These are phyloP conservation scores for Arachnopeziza araneosa DNA, from an alignment of 2,329 filamentous ascomycete species.

Conservation along the genomic window DNA sequence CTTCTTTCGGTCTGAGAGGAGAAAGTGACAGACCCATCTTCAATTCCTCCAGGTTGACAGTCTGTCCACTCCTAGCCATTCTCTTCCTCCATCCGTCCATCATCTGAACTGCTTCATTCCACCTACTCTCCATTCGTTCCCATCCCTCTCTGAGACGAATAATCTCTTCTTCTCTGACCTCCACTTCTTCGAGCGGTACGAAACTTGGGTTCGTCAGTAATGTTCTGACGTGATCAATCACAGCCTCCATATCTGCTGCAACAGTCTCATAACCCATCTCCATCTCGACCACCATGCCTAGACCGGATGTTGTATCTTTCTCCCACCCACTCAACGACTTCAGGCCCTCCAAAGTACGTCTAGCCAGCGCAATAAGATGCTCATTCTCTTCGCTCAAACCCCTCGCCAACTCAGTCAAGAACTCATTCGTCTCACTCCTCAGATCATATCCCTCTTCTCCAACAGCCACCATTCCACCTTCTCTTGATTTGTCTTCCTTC, in stretches of 20 bases:
- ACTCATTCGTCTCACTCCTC: constrained; percentile 83
- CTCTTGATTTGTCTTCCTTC: constrained; percentile 29
- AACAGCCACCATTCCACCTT: constrained; percentile 2
- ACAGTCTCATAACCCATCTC: constrained; percentile 55
- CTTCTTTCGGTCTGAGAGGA: constrained; percentile 50
- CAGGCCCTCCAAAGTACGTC: constrained; percentile 65
- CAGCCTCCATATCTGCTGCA: constrained; percentile 65
- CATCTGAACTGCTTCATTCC: constrained; percentile 83
- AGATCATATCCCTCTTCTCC: constrained; percentile 60
- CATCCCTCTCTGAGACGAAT: constrained; percentile 74
- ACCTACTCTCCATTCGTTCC: constrained; percentile 88
- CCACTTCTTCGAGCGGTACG: constrained; percentile 89
- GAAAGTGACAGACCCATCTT: constrained; percentile 63
- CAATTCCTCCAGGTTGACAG: constrained; percentile 63
- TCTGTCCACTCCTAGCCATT: constrained; percentile 65
- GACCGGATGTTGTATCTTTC: constrained; percentile 18
- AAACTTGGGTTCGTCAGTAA: constrained; percentile 94
- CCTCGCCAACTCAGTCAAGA: constrained; percentile 78
- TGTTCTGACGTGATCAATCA: constrained; percentile 74
- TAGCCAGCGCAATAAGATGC: constrained; percentile 64
- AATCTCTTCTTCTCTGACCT: constrained; percentile 89
- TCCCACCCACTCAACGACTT: constrained; percentile 61
- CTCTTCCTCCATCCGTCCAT: constrained; percentile 89
- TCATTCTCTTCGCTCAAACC: constrained; percentile 91
- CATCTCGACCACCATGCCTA: constrained; percentile 21